Evolutionary conservation across 2,329 filamentous ascomycete species (phyloP).

Genomic region (Botrytis pseudocinerea): DNA sequence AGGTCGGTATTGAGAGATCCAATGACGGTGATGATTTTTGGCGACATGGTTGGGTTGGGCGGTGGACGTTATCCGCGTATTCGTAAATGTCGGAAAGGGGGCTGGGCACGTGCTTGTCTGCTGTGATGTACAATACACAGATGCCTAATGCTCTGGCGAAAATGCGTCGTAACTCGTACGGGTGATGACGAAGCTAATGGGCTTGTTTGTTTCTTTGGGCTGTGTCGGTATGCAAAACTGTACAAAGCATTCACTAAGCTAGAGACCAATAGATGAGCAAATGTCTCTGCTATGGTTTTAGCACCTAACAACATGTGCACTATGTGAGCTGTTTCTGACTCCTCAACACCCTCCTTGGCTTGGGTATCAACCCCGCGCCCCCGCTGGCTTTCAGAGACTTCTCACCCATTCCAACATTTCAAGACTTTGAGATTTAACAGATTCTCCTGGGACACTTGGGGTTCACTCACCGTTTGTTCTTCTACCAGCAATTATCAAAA

Average conservation of each 20-base stretch:
- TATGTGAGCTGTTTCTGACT: conserved; percentile 10
- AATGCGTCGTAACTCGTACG: conserved; percentile 24
- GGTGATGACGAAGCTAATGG: conserved; percentile 18
- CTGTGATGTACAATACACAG: conserved; percentile 5
- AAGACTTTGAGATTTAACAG: background rate
- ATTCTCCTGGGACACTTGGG: background rate
- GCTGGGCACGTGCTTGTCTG: conserved; percentile 20
- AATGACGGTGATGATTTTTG: conserved; percentile 69
- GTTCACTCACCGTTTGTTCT: background rate
- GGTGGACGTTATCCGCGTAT: conserved; percentile 11
- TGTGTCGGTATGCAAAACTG: background rate
- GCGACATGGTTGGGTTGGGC: conserved; percentile 27
- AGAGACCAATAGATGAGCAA: conserved; percentile 2
- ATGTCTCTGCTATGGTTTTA: conserved; percentile 4
- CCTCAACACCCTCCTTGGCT: background rate
- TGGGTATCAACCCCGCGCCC: conserved; percentile 17
- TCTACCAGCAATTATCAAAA: too few species aligned
- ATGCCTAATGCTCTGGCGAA: conserved; percentile 16
- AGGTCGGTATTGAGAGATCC: conserved; percentile 96
- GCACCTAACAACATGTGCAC: background rate
- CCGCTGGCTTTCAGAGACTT: conserved; percentile 3
- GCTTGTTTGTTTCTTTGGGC: background rate
- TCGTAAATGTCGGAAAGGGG: conserved; percentile 9
- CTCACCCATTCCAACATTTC: background rate
- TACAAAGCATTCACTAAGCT: background rate